Conservation (phyloP, 2,329 filamentous ascomycete genomes). For the Byssothecium circinans region DNA sequence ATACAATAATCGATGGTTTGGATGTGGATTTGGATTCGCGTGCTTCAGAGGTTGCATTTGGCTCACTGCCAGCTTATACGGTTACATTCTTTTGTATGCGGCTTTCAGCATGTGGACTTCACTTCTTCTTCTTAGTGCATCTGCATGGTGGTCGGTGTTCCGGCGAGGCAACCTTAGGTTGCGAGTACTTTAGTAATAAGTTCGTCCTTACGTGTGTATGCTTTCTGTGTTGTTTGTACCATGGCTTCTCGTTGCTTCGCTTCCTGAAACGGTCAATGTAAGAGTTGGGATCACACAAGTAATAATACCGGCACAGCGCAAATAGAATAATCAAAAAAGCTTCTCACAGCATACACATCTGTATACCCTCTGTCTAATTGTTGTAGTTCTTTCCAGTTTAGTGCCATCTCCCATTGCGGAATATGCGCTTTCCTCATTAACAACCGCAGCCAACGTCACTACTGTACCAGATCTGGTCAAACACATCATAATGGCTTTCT, state of each 20-base stretch:
- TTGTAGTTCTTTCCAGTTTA: too few species aligned
- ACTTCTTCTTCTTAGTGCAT: neutral
- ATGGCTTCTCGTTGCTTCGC: neutral
- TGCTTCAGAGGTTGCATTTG: slow-evolving; percentile 17
- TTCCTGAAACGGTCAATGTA: neutral
- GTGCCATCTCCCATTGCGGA: neutral
- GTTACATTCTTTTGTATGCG: neutral
- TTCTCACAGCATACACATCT: too few species aligned
- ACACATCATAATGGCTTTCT: slow-evolving; percentile 1
- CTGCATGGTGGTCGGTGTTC: slow-evolving; percentile 8
- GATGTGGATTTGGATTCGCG: slow-evolving; percentile 14
- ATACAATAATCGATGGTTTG: slow-evolving; percentile 20
- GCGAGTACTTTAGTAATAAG: neutral
- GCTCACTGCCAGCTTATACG: slow-evolving; percentile 4
- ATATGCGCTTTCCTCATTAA: neutral
- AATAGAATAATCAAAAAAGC: too few species aligned
- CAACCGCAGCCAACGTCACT: neutral
- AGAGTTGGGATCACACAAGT: too few species aligned
- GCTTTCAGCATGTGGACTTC: neutral
- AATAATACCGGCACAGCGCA: too few species aligned
- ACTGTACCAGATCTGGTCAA: neutral
- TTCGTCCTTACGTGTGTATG: neutral
- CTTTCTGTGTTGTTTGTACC: neutral
- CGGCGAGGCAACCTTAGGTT: neutral
- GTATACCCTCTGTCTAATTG: too few species aligned